Evolutionary conservation across 371 early-diverging fungal genomes (phyloP), one percentile per base, ranked within the genome.

Genomic region (Rhizomucor pusillus): DNA sequence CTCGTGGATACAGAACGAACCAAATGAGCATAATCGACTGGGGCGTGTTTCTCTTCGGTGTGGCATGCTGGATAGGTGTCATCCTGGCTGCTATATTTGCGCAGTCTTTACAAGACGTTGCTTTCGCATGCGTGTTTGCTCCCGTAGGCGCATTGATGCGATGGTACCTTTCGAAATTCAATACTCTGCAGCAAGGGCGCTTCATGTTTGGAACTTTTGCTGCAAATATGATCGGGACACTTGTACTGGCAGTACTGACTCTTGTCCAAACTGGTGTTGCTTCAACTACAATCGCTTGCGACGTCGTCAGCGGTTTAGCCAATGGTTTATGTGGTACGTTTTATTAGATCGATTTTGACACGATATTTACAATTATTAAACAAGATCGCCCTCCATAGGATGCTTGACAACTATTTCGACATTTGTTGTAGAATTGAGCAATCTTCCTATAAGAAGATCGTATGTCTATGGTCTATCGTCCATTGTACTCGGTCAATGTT

Each of bases 401-500:
- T 88, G 90, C 48, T 54, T 91, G 45, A 86, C 89, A 0, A 91
- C 91, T 0, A 69, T 91, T 19, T 89, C 90, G 1, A 90, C 91
- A 1, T 86, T 90, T 63, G 77, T 76, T 23, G 65, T 67, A 9
- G 86, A 85, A 50, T 45, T 83, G 7, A 69, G 50, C 23, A 61
- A 56, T 5, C 54, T 85, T 16, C 62, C 69, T 11, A 39, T 72
- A 25, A 56, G 35, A 20, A 54, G 66, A 11, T 52, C 77, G 5
- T 83, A 83, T 33, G 50, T 56, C 4, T 85, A 85, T 56, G 81
- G 77, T 1, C 34, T 65, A 2, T 16, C 56, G 5, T 82, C 82
- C 0, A 63, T 82, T 2, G 63, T 81, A 0, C 35, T 70, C 7
- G 71, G 71, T 1, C 85, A 83, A 47, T 41, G 77, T 23, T 56